Percentiles rank a stretch among this genome's conserved stretches.
phyloP scores from a whole-genome alignment of 768 basidiomycete species.

The Clathrus columnatus region DNA sequence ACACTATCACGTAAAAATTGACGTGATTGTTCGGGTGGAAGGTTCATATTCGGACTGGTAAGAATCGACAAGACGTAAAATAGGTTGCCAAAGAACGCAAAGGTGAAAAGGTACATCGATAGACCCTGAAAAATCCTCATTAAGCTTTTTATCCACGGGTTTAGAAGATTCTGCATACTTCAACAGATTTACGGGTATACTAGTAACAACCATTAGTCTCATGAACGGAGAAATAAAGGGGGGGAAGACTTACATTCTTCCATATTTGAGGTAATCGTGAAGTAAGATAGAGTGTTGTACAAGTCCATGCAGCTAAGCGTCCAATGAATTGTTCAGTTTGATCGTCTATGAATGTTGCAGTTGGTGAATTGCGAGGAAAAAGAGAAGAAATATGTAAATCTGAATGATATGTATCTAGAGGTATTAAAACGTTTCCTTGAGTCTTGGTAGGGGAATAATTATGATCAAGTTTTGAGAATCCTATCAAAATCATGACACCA shows the following conservation, averaged over 20 bases:
- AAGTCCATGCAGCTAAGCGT: conserved; percentile 89
- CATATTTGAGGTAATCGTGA: conserved; percentile 95
- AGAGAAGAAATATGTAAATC: neutral
- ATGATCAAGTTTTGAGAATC: conserved; percentile 42
- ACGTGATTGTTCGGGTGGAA: conserved; percentile 50
- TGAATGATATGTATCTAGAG: conserved; percentile 24
- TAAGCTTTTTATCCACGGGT: neutral
- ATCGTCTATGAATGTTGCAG: neutral
- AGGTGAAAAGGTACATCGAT: conserved; percentile 87
- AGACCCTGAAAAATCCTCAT: conserved; percentile 50
- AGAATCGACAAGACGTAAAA: conserved; percentile 91
- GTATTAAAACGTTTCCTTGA: conserved; percentile 33
- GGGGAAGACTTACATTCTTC: conserved; percentile 75
- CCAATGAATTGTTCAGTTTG: conserved; percentile 45
- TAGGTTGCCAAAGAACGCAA: conserved; percentile 87
- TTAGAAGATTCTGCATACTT: conserved; percentile 33
- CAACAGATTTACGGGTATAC: conserved; percentile 87
- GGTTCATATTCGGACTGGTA: conserved; percentile 54
- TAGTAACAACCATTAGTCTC: conserved; percentile 21
- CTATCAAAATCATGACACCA: conserved; percentile 65
- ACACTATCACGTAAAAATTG: conserved; percentile 73
- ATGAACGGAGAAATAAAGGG: conserved; percentile 6
- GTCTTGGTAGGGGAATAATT: conserved; percentile 21
- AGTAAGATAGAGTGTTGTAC: conserved; percentile 88
- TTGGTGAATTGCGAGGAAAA: neutral